phyloP scores from a whole-genome alignment of 768 basidiomycete genomes.

The Amanita molliuscula region DNA sequence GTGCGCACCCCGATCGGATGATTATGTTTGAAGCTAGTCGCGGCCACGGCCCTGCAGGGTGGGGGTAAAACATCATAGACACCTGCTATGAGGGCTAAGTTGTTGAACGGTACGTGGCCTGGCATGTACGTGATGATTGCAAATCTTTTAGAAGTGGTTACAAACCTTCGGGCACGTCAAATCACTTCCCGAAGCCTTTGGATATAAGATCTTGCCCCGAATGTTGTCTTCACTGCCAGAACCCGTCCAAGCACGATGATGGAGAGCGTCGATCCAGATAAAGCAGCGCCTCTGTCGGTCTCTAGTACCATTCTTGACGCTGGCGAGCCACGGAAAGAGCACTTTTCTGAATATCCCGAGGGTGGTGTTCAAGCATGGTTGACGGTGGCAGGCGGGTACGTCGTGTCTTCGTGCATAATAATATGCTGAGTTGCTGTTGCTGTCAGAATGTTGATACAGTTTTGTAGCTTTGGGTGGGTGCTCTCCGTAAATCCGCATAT shows the following conservation, averaged over 20 bases:
- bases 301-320: background rate
- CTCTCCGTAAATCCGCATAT: too few relatives aligned
- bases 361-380: slow-evolving; percentile 4
- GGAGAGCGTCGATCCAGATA: background rate
- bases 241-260: background rate
- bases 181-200: background rate
- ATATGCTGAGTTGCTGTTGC: background rate
- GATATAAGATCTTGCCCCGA: background rate
- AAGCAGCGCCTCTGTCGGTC: background rate
- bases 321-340: background rate
- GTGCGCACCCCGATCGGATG: too few relatives aligned
- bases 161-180: slow-evolving; percentile 2
- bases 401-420: background rate
- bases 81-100: too few relatives aligned
- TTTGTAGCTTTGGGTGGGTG: background rate
- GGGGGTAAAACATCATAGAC: too few relatives aligned
- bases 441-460: slow-evolving; percentile 3
- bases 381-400: slow-evolving; percentile 4
- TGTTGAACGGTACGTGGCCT: too few relatives aligned
- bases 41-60: too few relatives aligned
- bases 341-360: background rate
- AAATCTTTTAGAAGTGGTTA: background rate
- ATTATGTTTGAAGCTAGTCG: too few relatives aligned
- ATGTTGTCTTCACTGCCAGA: background rate
- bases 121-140: too few relatives aligned